Evolutionary conservation across 2,329 filamentous ascomycete species (phyloP).

Genomic region (Nothopassalora personata): DNA sequence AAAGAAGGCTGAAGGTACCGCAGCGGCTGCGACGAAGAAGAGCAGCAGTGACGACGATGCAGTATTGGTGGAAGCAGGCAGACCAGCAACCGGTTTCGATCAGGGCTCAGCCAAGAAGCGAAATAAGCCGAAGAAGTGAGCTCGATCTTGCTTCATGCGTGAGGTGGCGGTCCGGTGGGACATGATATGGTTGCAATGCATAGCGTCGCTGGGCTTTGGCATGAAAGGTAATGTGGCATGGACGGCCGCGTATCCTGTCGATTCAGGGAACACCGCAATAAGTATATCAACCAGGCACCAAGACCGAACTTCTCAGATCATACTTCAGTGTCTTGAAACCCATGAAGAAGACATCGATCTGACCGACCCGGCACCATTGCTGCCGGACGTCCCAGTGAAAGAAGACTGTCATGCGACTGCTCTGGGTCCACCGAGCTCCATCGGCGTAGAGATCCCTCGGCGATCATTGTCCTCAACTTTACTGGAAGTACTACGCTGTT

Average conservation of each 20-base stretch:
- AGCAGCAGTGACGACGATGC: slow-evolving; percentile 62
- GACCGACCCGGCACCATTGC: background rate
- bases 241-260: background rate
- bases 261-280: background rate
- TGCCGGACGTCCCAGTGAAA: too few relatives aligned
- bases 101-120: slow-evolving; percentile 43
- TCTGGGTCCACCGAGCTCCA: too few relatives aligned
- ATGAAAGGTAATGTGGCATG: background rate
- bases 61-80: slow-evolving; percentile 67
- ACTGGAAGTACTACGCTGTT: too few relatives aligned
- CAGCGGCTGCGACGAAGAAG: slow-evolving; percentile 27
- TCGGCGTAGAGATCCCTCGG: too few relatives aligned
- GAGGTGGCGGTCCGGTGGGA: background rate
- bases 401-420: too few relatives aligned
- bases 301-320: background rate
- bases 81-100: slow-evolving; percentile 36
- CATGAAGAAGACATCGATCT: background rate
- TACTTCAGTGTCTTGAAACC: background rate
- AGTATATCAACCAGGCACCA: background rate
- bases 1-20: slow-evolving; percentile 9
- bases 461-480: too few relatives aligned
- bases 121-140: slow-evolving; percentile 58
- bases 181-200: background rate
- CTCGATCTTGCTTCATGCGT: background rate
- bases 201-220: background rate